These are phyloP conservation scores for Mycosphaerella sp. DNA, from an alignment of 2,329 filamentous ascomycete species.

Conservation along the genomic window DNA sequence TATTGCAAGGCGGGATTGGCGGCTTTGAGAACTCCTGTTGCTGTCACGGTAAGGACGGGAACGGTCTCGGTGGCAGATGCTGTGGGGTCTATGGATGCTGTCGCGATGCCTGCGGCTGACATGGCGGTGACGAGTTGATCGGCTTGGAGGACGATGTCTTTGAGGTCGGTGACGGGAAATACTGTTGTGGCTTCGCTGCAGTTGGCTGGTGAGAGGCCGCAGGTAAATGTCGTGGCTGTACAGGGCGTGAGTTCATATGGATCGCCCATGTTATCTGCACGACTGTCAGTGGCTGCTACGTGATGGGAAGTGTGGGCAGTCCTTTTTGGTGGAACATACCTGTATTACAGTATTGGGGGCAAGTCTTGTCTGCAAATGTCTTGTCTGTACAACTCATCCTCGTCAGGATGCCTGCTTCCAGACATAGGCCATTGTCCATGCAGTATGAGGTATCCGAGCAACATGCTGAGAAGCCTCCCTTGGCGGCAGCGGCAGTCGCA, in stretches of 20 bases:
- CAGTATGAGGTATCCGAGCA: conserved; percentile 17
- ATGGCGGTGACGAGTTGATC: conserved; percentile 5
- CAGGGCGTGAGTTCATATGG: conserved; percentile 9
- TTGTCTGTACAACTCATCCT: conserved; percentile 17
- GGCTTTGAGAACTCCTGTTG: conserved; percentile 2
- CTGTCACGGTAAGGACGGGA: conserved; percentile 6
- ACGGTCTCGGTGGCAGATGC: conserved; percentile 1
- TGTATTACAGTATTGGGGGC: conserved; percentile 17
- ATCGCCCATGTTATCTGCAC: conserved; percentile 10
- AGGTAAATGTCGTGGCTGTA: conserved; percentile 12
- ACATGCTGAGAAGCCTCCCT: conserved; percentile 12
- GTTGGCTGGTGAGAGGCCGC: conserved; percentile 10
- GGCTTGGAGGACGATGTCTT: conserved; percentile 6
- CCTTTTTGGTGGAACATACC: conserved; percentile 5
- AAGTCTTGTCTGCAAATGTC: conserved; percentile 11
- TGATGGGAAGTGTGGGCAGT: too few relatives aligned
- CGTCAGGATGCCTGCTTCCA: conserved; percentile 16
- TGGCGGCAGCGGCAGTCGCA: conserved; percentile 6
- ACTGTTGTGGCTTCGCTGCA: conserved; percentile 4
- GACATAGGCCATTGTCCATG: conserved; percentile 18
- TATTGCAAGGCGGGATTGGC: not conserved
- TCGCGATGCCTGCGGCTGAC: conserved; percentile 4
- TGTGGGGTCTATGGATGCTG: not conserved
- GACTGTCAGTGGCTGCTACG: conserved; percentile 3
- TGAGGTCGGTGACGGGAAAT: conserved; percentile 5